A percentile compares a stretch with the other conserved stretches of the same genome.
phyloP scores from a whole-genome alignment of 2,329 filamentous ascomycete genomes.

The Sporothrix pallida region DNA sequence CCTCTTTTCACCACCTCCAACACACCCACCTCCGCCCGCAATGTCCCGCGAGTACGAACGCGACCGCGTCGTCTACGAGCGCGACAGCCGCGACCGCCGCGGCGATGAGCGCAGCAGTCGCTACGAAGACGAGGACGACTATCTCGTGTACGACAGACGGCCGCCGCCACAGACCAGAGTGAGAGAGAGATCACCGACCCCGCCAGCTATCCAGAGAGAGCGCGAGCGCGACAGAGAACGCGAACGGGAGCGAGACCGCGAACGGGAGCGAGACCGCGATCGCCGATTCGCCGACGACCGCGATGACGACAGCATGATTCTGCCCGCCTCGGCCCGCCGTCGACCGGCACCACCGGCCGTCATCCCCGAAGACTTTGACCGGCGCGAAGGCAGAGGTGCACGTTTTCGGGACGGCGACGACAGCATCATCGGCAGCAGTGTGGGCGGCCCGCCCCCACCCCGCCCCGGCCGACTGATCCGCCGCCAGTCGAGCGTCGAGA shows the following conservation, averaged over 20 bases:
- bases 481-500: conserved; percentile 88
- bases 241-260: no score
- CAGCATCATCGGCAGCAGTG: conserved; percentile 42
- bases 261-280: conserved; percentile 47
- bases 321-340: conserved; percentile 42
- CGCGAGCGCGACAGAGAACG: no score
- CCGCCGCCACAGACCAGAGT: conserved; percentile 40
- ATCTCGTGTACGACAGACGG: conserved; percentile 42
- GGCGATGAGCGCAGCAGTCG: conserved; percentile 54
- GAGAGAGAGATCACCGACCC: conserved; percentile 46
- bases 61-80: conserved; percentile 53
- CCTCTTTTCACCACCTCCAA: neutral
- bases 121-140: conserved; percentile 60
- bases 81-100: conserved; percentile 57
- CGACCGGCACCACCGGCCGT: conserved; percentile 39
- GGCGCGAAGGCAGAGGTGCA: conserved; percentile 47
- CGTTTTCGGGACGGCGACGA: conserved; percentile 52
- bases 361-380: conserved; percentile 52
- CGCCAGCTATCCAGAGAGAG: conserved; percentile 41
- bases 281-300: conserved; percentile 61
- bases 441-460: conserved; percentile 54
- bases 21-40: neutral
- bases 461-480: conserved; percentile 71
- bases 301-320: conserved; percentile 30
- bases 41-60: conserved; percentile 53